Percentiles rank a stretch among this genome's conserved stretches.
Conservation (phyloP, 371 early-diverging fungal species). For the Mucor sp. region DNA sequence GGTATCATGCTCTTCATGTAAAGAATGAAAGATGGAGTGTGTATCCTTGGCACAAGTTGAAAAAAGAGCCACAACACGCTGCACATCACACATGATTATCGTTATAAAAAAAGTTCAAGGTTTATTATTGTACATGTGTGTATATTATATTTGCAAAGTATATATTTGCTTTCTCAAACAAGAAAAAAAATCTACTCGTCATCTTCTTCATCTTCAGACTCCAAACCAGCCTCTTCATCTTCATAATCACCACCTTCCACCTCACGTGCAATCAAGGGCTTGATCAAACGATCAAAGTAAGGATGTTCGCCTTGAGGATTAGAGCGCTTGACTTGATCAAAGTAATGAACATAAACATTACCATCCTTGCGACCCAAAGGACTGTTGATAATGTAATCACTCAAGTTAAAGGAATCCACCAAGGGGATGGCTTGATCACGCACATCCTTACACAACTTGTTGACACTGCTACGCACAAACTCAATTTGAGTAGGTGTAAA, state of each 20-base stretch:
- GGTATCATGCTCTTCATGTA: too few relatives aligned
- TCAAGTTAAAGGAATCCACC: constrained; percentile 85
- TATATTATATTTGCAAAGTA: neutral
- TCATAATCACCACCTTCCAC: constrained; percentile 58
- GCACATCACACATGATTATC: too few relatives aligned
- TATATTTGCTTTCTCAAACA: too few relatives aligned
- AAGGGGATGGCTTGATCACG: constrained; percentile 84
- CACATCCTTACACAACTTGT: constrained; percentile 69
- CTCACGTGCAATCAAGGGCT: constrained; percentile 78
- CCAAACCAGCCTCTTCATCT: constrained; percentile 47
- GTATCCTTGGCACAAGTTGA: too few relatives aligned
- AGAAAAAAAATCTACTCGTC: constrained; percentile 1
- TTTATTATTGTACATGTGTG: neutral
- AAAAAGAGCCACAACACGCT: too few relatives aligned
- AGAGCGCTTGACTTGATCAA: constrained; percentile 75
- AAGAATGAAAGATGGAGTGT: too few relatives aligned
- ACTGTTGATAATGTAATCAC: constrained; percentile 89
- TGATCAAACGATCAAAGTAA: constrained; percentile 82
- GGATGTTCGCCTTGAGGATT: constrained; percentile 78
- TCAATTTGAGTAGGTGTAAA: constrained; percentile 77
- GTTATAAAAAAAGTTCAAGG: neutral
- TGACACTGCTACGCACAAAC: constrained; percentile 65
- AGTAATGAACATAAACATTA: constrained; percentile 88
- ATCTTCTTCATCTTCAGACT: constrained; percentile 45
- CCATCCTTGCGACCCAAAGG: constrained; percentile 90